Base-by-base conservation (phyloP, 1,284 basidiomycete species). In the Coniophora puteana region DNA sequence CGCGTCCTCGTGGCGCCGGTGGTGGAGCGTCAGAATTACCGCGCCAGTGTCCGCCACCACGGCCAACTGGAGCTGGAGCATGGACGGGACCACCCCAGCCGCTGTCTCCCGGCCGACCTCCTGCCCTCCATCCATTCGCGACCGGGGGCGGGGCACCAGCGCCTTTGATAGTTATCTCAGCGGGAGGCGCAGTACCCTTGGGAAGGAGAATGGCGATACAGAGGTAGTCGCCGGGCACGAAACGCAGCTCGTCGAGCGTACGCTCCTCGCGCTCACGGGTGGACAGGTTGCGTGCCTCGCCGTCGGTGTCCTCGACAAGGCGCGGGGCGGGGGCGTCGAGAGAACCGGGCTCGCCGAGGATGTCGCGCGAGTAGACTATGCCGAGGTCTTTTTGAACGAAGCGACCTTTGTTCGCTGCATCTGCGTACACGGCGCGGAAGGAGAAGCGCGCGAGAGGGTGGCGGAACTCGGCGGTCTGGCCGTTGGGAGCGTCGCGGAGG, bases 361-460 rank as follows among this genome's bases (percentile, higher is more conserved):
- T 82, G 61, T 89, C 87, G 47, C 85, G 79, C 23, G 85, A 83
- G 59, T 84, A 84, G 30, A 89, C 80, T 51, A 74, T 76, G 16
- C 87, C 87, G 30, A 89, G 74, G 32, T 89, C 86, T 62, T 88
- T 88, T 55, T 77, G 74, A 0, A 79, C 63, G 49, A 80, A 83
- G 14, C 75, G 74, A 5, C 86, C 86, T 51, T 81, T 79, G 53
- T 75, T 77, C 5, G 72, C 68, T 8, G 80, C 67, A 58, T 89
- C 87, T 1, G 83, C 82, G 50, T 82, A 89, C 28, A 89, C 74
- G 4, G 83, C 78, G 25, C 81, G 76, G 69, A 89, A 89, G 10
- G 79, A 76, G 61, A 83, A 89, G 17, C 83, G 78, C 1, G 83
- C 84, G 29, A 86, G 76, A 2, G 86, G 84, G 56, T 89, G 87